These are phyloP conservation scores for Daldinia decipiens DNA, from an alignment of 495 filamentous ascomycete genomes.

Conservation along the genomic window DNA sequence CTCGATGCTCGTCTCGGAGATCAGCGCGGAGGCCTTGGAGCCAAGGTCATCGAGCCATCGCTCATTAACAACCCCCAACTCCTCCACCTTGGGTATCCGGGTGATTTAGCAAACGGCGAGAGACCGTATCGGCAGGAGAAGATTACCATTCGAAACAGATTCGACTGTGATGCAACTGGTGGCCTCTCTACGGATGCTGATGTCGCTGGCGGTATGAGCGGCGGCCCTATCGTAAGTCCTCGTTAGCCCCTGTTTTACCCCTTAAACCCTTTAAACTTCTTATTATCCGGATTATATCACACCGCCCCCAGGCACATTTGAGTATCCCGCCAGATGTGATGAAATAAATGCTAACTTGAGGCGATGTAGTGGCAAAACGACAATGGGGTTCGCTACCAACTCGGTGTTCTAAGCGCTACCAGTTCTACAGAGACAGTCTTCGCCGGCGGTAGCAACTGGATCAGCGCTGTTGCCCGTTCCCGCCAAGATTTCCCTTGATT, in stretches of 20 bases:
- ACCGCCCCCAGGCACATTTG: background rate
- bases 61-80: background rate
- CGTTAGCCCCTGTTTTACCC: background rate
- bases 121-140: background rate
- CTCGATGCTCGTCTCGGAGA: slow-evolving; percentile 21
- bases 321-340: background rate
- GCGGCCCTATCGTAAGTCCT: background rate
- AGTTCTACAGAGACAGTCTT: slow-evolving; percentile 17
- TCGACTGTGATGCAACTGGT: background rate
- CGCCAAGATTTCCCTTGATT: slow-evolving; percentile 19
- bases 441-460: slow-evolving; percentile 22
- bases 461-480: background rate
- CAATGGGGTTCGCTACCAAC: background rate
- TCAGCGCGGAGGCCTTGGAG: slow-evolving; percentile 13
- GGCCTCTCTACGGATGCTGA: background rate
- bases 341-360: background rate
- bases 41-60: slow-evolving; percentile 22
- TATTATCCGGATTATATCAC: background rate
- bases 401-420: slow-evolving; percentile 17
- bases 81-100: background rate
- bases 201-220: background rate
- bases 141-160: background rate
- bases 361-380: background rate
- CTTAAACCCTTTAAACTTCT: background rate
- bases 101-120: background rate